Evolutionary conservation across 345 rosid species (phyloP).

Genomic region (Lepidium didymum): DNA sequence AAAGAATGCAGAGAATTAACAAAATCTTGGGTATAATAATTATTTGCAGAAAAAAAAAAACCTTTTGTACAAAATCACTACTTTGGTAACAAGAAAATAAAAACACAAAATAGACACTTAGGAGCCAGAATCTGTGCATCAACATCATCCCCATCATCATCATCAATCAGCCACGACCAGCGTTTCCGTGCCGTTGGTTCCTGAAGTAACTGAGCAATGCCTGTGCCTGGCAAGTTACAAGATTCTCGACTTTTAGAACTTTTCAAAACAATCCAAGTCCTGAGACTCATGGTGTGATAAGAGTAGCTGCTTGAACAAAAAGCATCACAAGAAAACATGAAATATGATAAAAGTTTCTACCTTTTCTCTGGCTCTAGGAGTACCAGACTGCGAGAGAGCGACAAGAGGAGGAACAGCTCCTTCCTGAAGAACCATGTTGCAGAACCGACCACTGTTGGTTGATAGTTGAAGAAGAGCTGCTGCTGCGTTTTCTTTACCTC

Average conservation of each 20-base stretch:
- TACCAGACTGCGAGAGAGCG: constrained; percentile 87
- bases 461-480: constrained; percentile 97
- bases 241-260: neutral
- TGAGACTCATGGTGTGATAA: neutral
- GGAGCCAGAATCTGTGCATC: constrained; percentile 1
- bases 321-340: neutral
- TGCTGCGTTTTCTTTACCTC: constrained; percentile 96
- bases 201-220: constrained; percentile 69
- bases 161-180: constrained; percentile 52
- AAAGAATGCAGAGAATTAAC: constrained; percentile 15
- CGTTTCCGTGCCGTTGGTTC: constrained; percentile 65
- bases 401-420: constrained; percentile 96
- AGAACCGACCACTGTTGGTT: constrained; percentile 61
- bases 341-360: constrained; percentile 23
- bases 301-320: neutral
- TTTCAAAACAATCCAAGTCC: neutral
- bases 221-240: constrained; percentile 61
- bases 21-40: constrained; percentile 11
- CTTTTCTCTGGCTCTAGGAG: constrained; percentile 97
- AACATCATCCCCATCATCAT: neutral
- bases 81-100: neutral
- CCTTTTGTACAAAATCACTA: constrained; percentile 28
- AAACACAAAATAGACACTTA: constrained; percentile 12
- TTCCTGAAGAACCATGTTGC: constrained; percentile 84
- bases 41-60: constrained; percentile 20